A percentile compares a stretch with the other conserved stretches of the same genome.
These are phyloP conservation scores for Durotheca rogersii DNA, from an alignment of 495 filamentous ascomycete genomes.

Conservation along the genomic window DNA sequence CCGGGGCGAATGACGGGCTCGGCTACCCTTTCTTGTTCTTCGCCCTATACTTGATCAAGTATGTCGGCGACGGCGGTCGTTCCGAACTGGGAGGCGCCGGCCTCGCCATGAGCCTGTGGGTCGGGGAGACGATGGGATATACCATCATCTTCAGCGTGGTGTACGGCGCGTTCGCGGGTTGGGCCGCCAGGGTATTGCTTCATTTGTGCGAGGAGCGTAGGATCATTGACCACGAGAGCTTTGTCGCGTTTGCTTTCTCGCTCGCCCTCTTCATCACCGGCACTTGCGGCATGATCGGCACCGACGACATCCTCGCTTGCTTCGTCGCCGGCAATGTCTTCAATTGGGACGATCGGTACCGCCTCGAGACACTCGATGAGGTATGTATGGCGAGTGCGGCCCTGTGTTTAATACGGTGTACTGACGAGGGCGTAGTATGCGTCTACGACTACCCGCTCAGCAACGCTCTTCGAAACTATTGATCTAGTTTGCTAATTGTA, in stretches of 20 bases:
- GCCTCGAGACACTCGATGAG: slow-evolving; percentile 82
- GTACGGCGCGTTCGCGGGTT: slow-evolving; percentile 78
- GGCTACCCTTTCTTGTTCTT: slow-evolving; percentile 91
- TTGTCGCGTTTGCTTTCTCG: slow-evolving; percentile 66
- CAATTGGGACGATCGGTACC: slow-evolving; percentile 92
- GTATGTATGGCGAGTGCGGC: slow-evolving; percentile 10
- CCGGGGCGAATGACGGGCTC: slow-evolving; percentile 90
- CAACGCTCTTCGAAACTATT: too few species aligned
- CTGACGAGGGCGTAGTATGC: slow-evolving; percentile 20
- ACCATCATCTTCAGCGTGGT: slow-evolving; percentile 74
- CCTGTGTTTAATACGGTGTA: background rate
- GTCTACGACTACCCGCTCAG: background rate
- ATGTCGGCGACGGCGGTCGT: slow-evolving; percentile 56
- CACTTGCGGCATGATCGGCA: slow-evolving; percentile 86
- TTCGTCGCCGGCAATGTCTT: slow-evolving; percentile 93
- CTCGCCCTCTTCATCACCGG: slow-evolving; percentile 75
- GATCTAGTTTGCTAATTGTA: slow-evolving; percentile 4
- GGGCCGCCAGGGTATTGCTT: slow-evolving; percentile 75
- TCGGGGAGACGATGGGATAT: slow-evolving; percentile 85
- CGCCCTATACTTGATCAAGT: slow-evolving; percentile 80
- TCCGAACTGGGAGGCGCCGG: slow-evolving; percentile 55
- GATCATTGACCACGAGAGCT: slow-evolving; percentile 88
- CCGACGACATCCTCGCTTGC: slow-evolving; percentile 88
- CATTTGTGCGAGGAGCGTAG: slow-evolving; percentile 80
- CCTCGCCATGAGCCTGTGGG: slow-evolving; percentile 77